phyloP scores from a whole-genome alignment of 306 rosid species.

The Malus fusca region DNA sequence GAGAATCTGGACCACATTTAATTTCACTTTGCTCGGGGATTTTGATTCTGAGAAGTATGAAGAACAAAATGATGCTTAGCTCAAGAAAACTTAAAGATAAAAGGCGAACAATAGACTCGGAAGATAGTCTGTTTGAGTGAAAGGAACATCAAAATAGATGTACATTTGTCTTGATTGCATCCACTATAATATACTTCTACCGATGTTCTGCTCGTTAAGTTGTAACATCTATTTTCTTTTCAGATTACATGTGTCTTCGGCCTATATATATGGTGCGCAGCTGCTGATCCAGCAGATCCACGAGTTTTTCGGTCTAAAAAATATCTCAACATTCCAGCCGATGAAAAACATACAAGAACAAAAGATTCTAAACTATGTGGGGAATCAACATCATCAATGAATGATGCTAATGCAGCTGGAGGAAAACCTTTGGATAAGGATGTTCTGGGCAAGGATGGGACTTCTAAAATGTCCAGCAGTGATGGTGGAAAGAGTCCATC shows the following conservation, averaged over 20 bases:
- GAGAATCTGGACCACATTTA: neutral
- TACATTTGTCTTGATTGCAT: neutral
- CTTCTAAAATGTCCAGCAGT: conserved; percentile 33
- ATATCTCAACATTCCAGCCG: conserved; percentile 54
- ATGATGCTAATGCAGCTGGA: conserved; percentile 50
- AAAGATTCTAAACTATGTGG: conserved; percentile 62
- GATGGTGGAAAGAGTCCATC: conserved; percentile 30
- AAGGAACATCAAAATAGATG: neutral
- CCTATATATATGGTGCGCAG: conserved; percentile 95
- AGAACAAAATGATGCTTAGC: neutral
- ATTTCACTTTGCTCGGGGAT: neutral
- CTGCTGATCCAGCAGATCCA: conserved; percentile 93
- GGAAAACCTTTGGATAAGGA: conserved; percentile 54
- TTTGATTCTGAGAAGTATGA: neutral
- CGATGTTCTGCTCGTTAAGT: neutral
- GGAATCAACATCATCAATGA: conserved; percentile 55
- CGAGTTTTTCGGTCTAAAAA: conserved; percentile 94
- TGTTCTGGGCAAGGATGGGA: conserved; percentile 36
- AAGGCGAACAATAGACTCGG: neutral
- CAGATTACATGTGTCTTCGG: conserved; percentile 86
- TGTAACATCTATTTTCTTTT: conserved; percentile 23
- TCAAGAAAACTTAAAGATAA: neutral
- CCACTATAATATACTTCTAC: neutral
- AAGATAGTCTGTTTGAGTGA: neutral
- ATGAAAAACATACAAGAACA: conserved; percentile 37